These are phyloP conservation scores for Ceratobasidium sp. DNA, from an alignment of 1,284 basidiomycete genomes.

Conservation along the genomic window DNA sequence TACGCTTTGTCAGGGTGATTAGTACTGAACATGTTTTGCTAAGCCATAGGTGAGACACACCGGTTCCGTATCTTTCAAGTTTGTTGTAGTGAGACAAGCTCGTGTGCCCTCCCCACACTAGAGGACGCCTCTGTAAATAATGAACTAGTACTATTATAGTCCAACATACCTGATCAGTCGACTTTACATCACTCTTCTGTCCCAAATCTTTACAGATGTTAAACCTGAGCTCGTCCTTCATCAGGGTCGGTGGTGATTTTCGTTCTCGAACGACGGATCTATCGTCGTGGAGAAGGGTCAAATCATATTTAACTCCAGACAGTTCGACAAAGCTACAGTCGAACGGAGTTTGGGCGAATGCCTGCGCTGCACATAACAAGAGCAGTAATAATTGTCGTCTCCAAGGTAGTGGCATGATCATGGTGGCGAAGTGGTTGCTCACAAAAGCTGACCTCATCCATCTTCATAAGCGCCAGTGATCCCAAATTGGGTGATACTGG, in stretches of 20 bases:
- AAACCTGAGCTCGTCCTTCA: conserved; percentile 66
- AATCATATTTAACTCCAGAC: conserved; percentile 68
- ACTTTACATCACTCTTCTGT: conserved; percentile 62
- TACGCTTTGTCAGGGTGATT: conserved; percentile 60
- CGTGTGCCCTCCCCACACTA: conserved; percentile 77
- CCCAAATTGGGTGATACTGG: no score
- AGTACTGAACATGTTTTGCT: conserved; percentile 61
- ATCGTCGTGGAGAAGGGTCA: conserved; percentile 67
- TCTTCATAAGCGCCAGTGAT: conserved; percentile 17
- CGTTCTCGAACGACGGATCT: conserved; percentile 61
- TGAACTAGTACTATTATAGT: not conserved
- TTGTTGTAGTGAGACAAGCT: conserved; percentile 77
- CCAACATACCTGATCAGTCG: conserved; percentile 74
- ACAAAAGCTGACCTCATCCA: conserved; percentile 33
- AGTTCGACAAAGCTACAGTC: conserved; percentile 66
- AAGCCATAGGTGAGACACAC: conserved; percentile 69
- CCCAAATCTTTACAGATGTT: conserved; percentile 74
- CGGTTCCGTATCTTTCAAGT: conserved; percentile 65
- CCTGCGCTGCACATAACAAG: conserved; percentile 57
- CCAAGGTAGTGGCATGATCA: conserved; percentile 27
- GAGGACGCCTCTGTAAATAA: not conserved
- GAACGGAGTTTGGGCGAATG: conserved; percentile 60
- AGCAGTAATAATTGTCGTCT: conserved; percentile 44
- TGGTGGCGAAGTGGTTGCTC: conserved; percentile 34
- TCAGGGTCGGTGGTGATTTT: conserved; percentile 65